Percentiles rank a stretch among this genome's conserved stretches.
phyloP scores from a whole-genome alignment of 352 stramenopile genomes.

The Pythium vanterpoolii region DNA sequence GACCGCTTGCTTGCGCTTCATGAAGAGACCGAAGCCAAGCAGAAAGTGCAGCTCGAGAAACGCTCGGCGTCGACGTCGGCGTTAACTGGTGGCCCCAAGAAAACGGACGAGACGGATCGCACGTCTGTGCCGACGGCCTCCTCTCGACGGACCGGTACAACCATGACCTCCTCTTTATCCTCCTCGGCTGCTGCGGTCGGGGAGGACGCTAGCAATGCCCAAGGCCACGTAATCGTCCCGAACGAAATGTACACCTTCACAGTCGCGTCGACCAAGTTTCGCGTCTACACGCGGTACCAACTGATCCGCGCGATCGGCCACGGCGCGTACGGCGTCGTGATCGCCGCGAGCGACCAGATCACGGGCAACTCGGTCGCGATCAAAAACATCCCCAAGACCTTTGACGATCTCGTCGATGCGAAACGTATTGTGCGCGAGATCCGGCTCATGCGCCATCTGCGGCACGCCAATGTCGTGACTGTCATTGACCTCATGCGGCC shows the following conservation, averaged over 20 bases:
- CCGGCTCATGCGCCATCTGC: slow-evolving; percentile 91
- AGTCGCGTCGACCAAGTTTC: slow-evolving; percentile 81
- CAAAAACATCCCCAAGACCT: slow-evolving; percentile 89
- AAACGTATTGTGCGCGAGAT: slow-evolving; percentile 99
- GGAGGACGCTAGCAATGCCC: slow-evolving; percentile 9
- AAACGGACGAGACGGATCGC: neutral
- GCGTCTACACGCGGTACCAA: slow-evolving; percentile 82
- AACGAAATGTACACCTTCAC: slow-evolving; percentile 85
- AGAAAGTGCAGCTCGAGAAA: slow-evolving; percentile 36
- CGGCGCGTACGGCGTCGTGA: slow-evolving; percentile 93
- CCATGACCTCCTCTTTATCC: neutral
- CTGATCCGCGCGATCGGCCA: slow-evolving; percentile 95
- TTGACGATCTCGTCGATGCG: slow-evolving; percentile 98
- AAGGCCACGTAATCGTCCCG: slow-evolving; percentile 4
- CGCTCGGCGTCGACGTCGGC: slow-evolving; percentile 20
- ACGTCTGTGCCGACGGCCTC: neutral
- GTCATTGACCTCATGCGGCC: slow-evolving; percentile 87
- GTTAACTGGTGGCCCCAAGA: neutral
- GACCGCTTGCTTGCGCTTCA: slow-evolving; percentile 70
- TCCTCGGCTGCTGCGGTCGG: neutral
- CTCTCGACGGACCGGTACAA: neutral
- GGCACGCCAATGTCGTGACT: slow-evolving; percentile 95
- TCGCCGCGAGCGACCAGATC: slow-evolving; percentile 81
- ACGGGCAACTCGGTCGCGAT: slow-evolving; percentile 82
- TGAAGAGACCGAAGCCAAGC: slow-evolving; percentile 55